Conservation (phyloP, 352 stramenopile species). For the Phytophthora pinifolia region DNA sequence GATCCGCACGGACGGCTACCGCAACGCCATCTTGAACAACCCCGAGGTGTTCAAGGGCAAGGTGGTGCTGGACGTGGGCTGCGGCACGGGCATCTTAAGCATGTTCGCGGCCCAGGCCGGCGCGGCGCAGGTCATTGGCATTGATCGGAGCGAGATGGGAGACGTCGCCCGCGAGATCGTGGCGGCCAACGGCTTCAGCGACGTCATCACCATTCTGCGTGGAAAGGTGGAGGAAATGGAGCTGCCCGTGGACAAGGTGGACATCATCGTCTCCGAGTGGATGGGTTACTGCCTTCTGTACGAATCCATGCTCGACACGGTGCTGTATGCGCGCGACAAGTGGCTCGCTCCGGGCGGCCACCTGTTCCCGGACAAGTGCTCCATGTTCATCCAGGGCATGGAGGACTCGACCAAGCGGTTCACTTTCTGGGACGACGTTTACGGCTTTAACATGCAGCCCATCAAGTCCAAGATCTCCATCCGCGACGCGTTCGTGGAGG, state of each 20-base stretch:
- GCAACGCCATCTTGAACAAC: slow-evolving; percentile 98
- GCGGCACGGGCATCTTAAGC: slow-evolving; percentile 96
- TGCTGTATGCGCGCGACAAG: slow-evolving; percentile 96
- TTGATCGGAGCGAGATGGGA: slow-evolving; percentile 95
- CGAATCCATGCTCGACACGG: slow-evolving; percentile 98
- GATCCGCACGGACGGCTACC: slow-evolving; percentile 96
- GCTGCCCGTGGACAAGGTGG: slow-evolving; percentile 92
- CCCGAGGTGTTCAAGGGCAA: slow-evolving; percentile 97
- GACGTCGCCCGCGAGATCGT: slow-evolving; percentile 95
- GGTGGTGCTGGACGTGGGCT: slow-evolving; percentile 97
- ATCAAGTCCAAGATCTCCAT: slow-evolving; percentile 96
- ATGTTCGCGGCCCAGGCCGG: slow-evolving; percentile 96
- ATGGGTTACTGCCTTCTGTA: slow-evolving; percentile 99
- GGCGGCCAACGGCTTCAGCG: slow-evolving; percentile 89
- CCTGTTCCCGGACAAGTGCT: slow-evolving; percentile 97
- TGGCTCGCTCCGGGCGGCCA: slow-evolving; percentile 94
- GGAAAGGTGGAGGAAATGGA: slow-evolving; percentile 95
- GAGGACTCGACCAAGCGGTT: slow-evolving; percentile 69
- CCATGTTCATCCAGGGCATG: slow-evolving; percentile 91
- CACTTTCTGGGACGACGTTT: slow-evolving; percentile 97
- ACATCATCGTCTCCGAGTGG: slow-evolving; percentile 99
- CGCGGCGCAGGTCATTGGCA: slow-evolving; percentile 91
- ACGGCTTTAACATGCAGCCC: slow-evolving; percentile 98
- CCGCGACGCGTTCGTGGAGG: slow-evolving; percentile 95
- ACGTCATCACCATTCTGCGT: slow-evolving; percentile 93